Evolutionary conservation across 176 grass and related monocot genomes (phyloP).

Genomic region (Puccinellia tenuiflora): DNA sequence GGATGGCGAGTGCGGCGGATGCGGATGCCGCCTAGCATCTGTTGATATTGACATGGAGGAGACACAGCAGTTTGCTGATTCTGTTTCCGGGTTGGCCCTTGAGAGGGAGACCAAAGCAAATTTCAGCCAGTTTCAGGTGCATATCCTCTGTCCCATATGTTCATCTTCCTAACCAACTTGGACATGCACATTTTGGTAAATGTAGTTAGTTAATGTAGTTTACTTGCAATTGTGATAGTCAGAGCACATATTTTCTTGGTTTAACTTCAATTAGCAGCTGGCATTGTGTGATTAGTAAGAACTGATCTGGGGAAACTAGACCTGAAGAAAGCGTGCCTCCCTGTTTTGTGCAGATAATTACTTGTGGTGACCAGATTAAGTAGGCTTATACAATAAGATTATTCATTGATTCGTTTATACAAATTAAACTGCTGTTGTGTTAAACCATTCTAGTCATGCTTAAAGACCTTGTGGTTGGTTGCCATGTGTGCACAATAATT

Average conservation of each 20-base stretch:
- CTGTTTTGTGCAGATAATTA: not conserved
- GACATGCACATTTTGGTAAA: not conserved
- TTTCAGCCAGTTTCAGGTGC: conserved; percentile 84
- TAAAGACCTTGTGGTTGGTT: not conserved
- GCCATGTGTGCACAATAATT: not conserved
- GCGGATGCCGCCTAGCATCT: conserved; percentile 37
- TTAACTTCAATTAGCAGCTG: not conserved
- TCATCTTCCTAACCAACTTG: not conserved
- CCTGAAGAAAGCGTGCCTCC: not conserved
- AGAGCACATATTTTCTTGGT: not conserved
- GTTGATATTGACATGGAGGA: conserved; percentile 55
- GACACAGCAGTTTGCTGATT: conserved; percentile 57
- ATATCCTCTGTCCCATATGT: not conserved
- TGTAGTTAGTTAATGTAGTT: not conserved
- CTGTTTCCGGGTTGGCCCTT: conserved; percentile 67
- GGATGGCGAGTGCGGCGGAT: conserved; percentile 32
- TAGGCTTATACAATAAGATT: not conserved
- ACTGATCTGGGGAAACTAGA: not conserved
- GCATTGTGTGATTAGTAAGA: not conserved
- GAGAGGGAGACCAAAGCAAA: conserved; percentile 75
- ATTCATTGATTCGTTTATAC: not conserved
- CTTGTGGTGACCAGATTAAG: not conserved
- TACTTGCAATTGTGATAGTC: not conserved
- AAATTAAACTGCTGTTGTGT: not conserved
- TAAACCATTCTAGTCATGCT: not conserved